Evolutionary conservation across 2,329 filamentous ascomycete genomes (phyloP).

Genomic region (Calonectria pseudoreteaudii): DNA sequence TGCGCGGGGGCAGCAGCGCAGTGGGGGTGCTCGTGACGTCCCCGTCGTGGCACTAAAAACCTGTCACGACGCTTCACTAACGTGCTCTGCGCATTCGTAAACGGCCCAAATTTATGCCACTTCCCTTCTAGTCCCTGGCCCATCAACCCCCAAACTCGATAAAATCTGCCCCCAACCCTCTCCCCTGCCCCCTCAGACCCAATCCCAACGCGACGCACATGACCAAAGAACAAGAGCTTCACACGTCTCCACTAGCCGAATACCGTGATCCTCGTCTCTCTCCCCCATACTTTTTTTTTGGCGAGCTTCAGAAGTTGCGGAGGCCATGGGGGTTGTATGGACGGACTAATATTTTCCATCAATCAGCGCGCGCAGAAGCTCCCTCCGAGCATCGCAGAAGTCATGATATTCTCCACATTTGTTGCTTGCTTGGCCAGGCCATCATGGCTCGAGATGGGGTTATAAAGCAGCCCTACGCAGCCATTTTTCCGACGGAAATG

Average conservation of each 20-base stretch:
- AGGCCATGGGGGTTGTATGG: constrained; percentile 30
- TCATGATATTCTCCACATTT: constrained; percentile 35
- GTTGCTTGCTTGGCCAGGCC: constrained; percentile 12
- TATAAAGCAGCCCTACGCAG: constrained; percentile 37
- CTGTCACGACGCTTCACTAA: neutral
- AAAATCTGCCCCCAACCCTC: constrained; percentile 15
- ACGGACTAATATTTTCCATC: constrained; percentile 37
- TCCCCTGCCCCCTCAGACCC: neutral
- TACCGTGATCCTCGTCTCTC: neutral
- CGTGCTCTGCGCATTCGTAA: neutral
- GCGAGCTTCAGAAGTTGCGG: neutral
- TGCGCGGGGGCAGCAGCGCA: constrained; percentile 12
- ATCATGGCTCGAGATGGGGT: constrained; percentile 17
- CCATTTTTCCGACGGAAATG: neutral
- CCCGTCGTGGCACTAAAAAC: neutral
- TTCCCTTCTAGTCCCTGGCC: neutral
- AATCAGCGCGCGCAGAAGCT: constrained; percentile 29
- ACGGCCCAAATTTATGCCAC: neutral
- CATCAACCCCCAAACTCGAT: constrained; percentile 16
- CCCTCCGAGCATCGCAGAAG: constrained; percentile 27
- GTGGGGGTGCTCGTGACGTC: neutral
- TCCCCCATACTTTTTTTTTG: constrained; percentile 23
- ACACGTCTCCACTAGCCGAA: constrained; percentile 4
- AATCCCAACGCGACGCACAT: neutral
- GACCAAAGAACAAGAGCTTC: neutral